These are phyloP conservation scores for Gossypium davidsonii DNA, from an alignment of 441 rosid genomes.

Conservation along the genomic window DNA sequence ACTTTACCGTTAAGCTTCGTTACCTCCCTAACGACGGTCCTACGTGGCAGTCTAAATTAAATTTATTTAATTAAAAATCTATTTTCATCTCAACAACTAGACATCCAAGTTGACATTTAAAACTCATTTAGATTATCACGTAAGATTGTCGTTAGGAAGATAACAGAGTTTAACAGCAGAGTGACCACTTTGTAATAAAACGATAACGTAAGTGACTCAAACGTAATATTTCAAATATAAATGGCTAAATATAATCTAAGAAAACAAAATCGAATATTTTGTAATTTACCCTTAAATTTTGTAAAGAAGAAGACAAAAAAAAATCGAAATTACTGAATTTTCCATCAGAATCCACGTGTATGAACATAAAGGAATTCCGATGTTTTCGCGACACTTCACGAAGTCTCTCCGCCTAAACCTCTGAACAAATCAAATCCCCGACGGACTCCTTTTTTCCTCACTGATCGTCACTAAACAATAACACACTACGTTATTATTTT, in stretches of 20 bases:
- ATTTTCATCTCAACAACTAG: no score
- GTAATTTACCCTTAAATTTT: not conserved
- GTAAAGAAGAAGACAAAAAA: no score
- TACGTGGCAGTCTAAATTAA: no score
- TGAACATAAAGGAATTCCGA: not conserved
- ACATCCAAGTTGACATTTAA: no score
- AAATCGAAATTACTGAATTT: not conserved
- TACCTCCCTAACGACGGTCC: no score
- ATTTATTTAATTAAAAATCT: no score
- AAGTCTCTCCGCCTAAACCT: not conserved
- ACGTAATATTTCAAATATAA: no score
- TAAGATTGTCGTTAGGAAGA: no score
- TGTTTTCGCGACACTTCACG: not conserved
- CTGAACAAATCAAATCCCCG: not conserved
- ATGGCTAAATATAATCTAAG: no score
- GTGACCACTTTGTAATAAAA: no score
- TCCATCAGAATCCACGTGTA: not conserved
- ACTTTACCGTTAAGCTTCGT: no score
- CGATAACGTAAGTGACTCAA: fast-evolving
- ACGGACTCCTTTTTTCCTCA: not conserved
- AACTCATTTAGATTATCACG: fast-evolving
- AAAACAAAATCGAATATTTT: not conserved
- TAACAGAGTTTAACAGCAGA: no score
- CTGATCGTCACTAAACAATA: not conserved
- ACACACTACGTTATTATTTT: not conserved